phyloP scores from a whole-genome alignment of 2,329 filamentous ascomycete species.

The Zasmidium cellare region DNA sequence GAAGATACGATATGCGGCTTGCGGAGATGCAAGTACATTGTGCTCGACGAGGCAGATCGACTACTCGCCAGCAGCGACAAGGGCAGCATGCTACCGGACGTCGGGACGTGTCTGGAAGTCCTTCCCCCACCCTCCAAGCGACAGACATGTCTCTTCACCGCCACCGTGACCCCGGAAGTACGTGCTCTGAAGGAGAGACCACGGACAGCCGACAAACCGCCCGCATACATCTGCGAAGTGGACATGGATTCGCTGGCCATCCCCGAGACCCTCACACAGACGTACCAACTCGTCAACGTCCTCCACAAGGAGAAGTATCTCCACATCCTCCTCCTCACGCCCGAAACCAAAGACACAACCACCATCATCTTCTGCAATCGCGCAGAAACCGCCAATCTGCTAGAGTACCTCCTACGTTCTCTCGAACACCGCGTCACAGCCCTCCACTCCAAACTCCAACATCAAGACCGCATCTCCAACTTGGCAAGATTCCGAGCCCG shows the following conservation, averaged over 20 bases:
- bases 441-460: conserved; percentile 82
- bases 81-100: conserved; percentile 91
- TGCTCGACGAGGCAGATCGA: conserved; percentile 94
- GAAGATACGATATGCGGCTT: conserved; percentile 86
- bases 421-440: conserved; percentile 89
- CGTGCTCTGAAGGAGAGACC: conserved; percentile 66
- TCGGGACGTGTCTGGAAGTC: conserved; percentile 81
- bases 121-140: conserved; percentile 74
- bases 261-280: conserved; percentile 77
- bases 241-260: conserved; percentile 72
- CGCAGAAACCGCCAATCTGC: conserved; percentile 80
- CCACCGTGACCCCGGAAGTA: conserved; percentile 91
- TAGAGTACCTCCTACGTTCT: conserved; percentile 83
- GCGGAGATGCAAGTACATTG: conserved; percentile 76
- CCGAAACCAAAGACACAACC: conserved; percentile 71
- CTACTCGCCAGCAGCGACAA: conserved; percentile 67
- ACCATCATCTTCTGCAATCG: conserved; percentile 95
- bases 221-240: conserved; percentile 86
- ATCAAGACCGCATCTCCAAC: conserved; percentile 82
- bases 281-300: conserved; percentile 82
- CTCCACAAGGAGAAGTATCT: conserved; percentile 95
- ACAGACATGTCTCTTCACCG: conserved; percentile 95
- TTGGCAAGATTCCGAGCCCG: conserved; percentile 87
- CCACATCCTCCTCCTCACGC: conserved; percentile 81
- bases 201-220: conserved; percentile 71